Conservation (phyloP, 2,329 filamentous ascomycete genomes). For the Fusarium verticillioides region DNA sequence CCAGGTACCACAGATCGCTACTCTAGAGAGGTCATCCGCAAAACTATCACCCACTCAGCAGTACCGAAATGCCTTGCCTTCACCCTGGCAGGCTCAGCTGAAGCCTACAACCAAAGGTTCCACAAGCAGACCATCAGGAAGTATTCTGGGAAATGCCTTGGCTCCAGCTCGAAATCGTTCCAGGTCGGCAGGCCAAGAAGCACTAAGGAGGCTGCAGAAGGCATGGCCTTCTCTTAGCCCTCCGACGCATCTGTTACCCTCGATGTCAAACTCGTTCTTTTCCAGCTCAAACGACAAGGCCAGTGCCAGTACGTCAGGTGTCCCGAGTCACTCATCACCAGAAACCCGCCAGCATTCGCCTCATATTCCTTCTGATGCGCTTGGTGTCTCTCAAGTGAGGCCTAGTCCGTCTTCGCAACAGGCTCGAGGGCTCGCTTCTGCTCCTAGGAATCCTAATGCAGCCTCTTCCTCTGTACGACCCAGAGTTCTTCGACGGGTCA, state of each 20-base stretch:
- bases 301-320: conserved; percentile 6
- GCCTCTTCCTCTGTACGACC: conserved; percentile 37
- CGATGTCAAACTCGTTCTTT: conserved; percentile 56
- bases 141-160: conserved; percentile 58
- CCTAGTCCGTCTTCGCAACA: conserved; percentile 26
- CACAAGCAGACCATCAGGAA: conserved; percentile 42
- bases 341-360: conserved; percentile 3
- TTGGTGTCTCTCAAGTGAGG: conserved; percentile 15
- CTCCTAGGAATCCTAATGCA: background rate
- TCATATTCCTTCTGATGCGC: conserved; percentile 1
- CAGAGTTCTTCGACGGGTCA: conserved; percentile 48
- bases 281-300: conserved; percentile 50
- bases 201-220: conserved; percentile 66
- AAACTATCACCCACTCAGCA: conserved; percentile 7
- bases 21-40: conserved; percentile 3
- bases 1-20: conserved; percentile 7
- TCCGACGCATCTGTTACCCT: conserved; percentile 51
- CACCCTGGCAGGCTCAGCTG: conserved; percentile 46
- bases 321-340: conserved; percentile 11
- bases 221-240: conserved; percentile 63
- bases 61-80: conserved; percentile 36
- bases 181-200: conserved; percentile 66
- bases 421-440: conserved; percentile 9
- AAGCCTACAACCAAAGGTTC: conserved; percentile 32
- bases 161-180: conserved; percentile 61